A percentile compares a stretch with the other conserved stretches of the same genome.
Conservation (phyloP, 495 filamentous ascomycete species). For the Annulohypoxylon moriforme region DNA sequence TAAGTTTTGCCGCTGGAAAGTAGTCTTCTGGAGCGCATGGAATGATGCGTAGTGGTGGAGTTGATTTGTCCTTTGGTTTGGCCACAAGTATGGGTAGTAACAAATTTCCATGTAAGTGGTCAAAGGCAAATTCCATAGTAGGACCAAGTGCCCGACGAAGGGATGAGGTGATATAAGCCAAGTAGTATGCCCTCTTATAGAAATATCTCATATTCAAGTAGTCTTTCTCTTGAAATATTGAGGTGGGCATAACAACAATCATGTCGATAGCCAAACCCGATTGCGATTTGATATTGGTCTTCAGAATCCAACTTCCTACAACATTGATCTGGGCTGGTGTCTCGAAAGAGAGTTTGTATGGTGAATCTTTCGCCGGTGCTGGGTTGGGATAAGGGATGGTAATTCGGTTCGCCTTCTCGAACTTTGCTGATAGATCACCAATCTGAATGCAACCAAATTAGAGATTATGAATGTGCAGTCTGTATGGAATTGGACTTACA, state of each 20-base stretch:
- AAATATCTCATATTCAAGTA: conserved; percentile 94
- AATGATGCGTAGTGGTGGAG: conserved; percentile 79
- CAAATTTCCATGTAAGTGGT: conserved; percentile 77
- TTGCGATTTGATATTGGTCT: conserved; percentile 73
- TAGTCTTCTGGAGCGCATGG: conserved; percentile 71
- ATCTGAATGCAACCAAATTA: conserved; percentile 59
- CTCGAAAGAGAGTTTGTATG: conserved; percentile 82
- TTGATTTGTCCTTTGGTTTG: conserved; percentile 49
- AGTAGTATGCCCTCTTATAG: conserved; percentile 91
- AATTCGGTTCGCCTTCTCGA: conserved; percentile 73
- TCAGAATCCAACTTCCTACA: conserved; percentile 85
- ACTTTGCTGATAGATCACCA: conserved; percentile 70
- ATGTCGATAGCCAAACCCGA: conserved; percentile 75
- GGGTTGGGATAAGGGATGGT: conserved; percentile 85
- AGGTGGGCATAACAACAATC: conserved; percentile 82
- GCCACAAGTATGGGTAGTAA: conserved; percentile 79
- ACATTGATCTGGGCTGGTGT: conserved; percentile 85
- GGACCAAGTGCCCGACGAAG: conserved; percentile 67
- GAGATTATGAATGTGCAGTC: neutral
- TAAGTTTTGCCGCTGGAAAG: conserved; percentile 75
- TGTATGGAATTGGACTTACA: conserved; percentile 51
- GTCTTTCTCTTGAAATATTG: conserved; percentile 92
- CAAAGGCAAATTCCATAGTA: conserved; percentile 69
- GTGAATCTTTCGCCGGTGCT: conserved; percentile 73
- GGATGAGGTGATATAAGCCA: conserved; percentile 79